Evolutionary conservation across 495 filamentous ascomycete species (phyloP), one percentile per base, ranked within the genome.

Genomic region (Penicillium odoratum): DNA sequence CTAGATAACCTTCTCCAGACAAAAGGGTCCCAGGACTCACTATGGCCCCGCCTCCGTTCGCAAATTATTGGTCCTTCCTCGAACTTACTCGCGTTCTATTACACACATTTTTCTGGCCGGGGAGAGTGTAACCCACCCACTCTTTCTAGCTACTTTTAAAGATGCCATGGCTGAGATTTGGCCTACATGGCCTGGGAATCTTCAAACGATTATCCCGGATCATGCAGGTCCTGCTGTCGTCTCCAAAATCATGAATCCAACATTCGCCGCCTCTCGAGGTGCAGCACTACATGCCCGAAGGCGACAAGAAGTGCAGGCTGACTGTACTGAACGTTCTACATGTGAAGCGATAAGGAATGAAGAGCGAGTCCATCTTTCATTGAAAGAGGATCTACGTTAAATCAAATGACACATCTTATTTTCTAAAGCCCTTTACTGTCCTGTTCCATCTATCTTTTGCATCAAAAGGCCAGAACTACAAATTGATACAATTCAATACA

Each of bases 231-330:
- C 34, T 36, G 34, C 34, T 36, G 10, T 36, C 34, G 34, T 36
- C 34, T 36, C 34, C 34, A 36, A 7, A 28, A 11, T 15, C 11
- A 38, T 49, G 7, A 28, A 59, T 55, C 48, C 43, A 30, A 62
- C 55, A 46, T 58, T 58, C 47, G 60, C 60, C n/a, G 60, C 60
- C 18, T 45, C 60, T 40, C 51, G 51, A 31, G 55, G 56, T 56
- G 60, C 56, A 49, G 60, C 60, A 48, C 40, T 59, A 15, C 56
- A 53, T 56, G 40, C 60, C 26, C 56, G 56, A 40, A 56, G 56
- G 49, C 47, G 60, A 48, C 56, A 63, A 52, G 56, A 63, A 34
- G 60, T 63, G 29, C 60, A 52, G 36, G 50, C 33, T 7, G 56
- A 63, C 51, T 63, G 56, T 21, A 25, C 31, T 21, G 56, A 63